A percentile compares a stretch with the other conserved stretches of the same genome.
Conservation (phyloP, 352 stramenopile genomes). For the Pythium rishiriense region DNA sequence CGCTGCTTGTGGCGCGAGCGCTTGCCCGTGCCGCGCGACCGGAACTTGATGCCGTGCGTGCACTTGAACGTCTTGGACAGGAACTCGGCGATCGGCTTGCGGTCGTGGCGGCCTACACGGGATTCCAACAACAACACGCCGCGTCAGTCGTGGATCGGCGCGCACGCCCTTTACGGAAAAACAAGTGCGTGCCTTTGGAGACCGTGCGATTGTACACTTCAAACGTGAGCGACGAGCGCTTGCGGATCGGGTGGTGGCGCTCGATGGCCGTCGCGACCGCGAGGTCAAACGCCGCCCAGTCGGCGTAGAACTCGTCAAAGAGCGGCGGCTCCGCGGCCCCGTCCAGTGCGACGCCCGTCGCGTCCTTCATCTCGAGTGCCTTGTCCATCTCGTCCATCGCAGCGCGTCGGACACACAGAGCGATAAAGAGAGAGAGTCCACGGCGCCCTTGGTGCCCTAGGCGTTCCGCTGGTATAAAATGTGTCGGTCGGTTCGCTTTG, state of each 20-base stretch:
- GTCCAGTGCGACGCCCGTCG: neutral
- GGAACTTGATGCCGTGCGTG: conserved; percentile 84
- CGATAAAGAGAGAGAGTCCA: neutral
- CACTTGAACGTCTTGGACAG: conserved; percentile 86
- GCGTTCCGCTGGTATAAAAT: neutral
- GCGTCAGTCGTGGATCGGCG: neutral
- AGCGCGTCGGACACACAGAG: neutral
- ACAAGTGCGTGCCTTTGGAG: conserved; percentile 50
- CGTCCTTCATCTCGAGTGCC: conserved; percentile 24
- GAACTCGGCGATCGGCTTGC: conserved; percentile 72
- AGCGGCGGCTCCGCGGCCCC: conserved; percentile 32
- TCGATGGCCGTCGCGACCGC: conserved; percentile 61
- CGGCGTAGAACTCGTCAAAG: conserved; percentile 75
- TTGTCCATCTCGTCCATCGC: conserved; percentile 26
- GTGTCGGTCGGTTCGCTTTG: neutral
- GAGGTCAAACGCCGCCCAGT: conserved; percentile 69
- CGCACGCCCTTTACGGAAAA: neutral
- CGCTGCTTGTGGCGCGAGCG: conserved; percentile 64
- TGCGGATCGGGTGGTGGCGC: conserved; percentile 74
- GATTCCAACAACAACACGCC: neutral
- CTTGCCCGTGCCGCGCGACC: conserved; percentile 66
- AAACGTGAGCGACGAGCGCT: conserved; percentile 81
- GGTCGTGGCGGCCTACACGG: conserved; percentile 54
- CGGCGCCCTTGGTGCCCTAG: no score
- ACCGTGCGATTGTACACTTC: conserved; percentile 87